Evolutionary conservation across 73 alveolate genomes (phyloP).

Genomic region (Effrenium voratum): DNA sequence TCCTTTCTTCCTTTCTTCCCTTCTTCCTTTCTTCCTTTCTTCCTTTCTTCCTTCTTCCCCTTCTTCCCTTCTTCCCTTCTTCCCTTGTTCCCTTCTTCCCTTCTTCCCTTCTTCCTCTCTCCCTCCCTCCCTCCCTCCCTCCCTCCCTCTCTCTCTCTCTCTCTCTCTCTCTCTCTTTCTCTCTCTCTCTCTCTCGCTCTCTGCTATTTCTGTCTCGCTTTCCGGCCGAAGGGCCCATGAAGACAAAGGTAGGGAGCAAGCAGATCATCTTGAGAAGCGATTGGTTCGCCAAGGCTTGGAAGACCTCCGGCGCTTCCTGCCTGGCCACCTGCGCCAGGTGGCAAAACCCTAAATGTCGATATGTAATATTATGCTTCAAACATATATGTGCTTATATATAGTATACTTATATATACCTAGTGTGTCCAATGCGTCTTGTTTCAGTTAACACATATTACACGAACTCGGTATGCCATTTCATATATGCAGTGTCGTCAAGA

Average conservation of each 20-base stretch:
- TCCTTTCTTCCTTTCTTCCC: too few species aligned
- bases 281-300: slow-evolving; percentile 47
- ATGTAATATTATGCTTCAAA: neutral
- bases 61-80: too few species aligned
- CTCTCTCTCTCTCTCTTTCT: too few species aligned
- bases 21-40: too few species aligned
- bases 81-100: neutral
- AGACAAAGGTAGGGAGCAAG: slow-evolving; percentile 31
- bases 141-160: too few species aligned
- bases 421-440: neutral
- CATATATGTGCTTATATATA: neutral
- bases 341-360: neutral
- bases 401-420: neutral
- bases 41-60: too few species aligned
- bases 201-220: too few species aligned
- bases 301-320: slow-evolving; percentile 65
- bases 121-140: too few species aligned
- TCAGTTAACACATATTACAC: neutral
- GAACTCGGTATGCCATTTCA: neutral
- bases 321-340: slow-evolving; percentile 30
- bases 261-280: neutral
- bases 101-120: neutral
- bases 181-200: too few species aligned
- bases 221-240: too few species aligned
- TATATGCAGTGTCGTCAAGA: neutral